Evolutionary conservation across 768 basidiomycete species (phyloP).

Genomic region (Agrocybe pediades): DNA sequence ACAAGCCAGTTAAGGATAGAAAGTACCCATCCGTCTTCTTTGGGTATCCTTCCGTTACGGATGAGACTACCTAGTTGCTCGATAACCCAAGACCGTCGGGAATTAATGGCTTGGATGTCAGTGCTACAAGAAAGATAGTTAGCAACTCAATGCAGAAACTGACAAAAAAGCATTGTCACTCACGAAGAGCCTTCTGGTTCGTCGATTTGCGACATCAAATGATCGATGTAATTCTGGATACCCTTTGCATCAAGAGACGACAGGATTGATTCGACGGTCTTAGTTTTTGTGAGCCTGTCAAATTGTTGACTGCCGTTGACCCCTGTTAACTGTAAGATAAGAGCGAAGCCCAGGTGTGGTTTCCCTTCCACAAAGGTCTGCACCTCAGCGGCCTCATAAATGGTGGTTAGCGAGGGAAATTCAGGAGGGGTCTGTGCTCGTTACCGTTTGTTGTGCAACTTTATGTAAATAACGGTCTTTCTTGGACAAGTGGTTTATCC

Average conservation of each 20-base stretch:
- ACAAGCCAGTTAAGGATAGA: slow-evolving; percentile 79
- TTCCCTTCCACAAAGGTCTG: slow-evolving; percentile 74
- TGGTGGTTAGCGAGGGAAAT: too few relatives aligned
- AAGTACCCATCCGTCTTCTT: slow-evolving; percentile 77
- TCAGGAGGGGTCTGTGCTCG: too few relatives aligned
- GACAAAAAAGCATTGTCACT: slow-evolving; percentile 19
- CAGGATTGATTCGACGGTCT: slow-evolving; percentile 86
- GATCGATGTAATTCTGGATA: slow-evolving; percentile 74
- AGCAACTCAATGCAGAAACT: too few relatives aligned
- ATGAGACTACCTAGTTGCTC: slow-evolving; percentile 83
- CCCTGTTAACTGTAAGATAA: slow-evolving; percentile 85
- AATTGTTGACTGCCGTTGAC: slow-evolving; percentile 85
- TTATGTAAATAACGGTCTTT: slow-evolving; percentile 89
- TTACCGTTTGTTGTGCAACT: slow-evolving; percentile 80
- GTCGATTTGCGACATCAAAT: slow-evolving; percentile 67
- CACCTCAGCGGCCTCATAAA: slow-evolving; percentile 67
- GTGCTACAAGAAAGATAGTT: slow-evolving; percentile 29
- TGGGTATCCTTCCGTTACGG: slow-evolving; percentile 78
- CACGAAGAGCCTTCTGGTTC: slow-evolving; percentile 47
- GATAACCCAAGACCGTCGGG: slow-evolving; percentile 77
- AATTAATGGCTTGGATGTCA: slow-evolving; percentile 48
- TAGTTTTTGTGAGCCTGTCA: slow-evolving; percentile 89
- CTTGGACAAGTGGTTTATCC: slow-evolving; percentile 94
- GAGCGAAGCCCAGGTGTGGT: slow-evolving; percentile 79
- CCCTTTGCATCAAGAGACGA: slow-evolving; percentile 72